These are phyloP conservation scores for Warburgia ugandensis DNA, from an alignment of 164 flowering plant species.

Conservation along the genomic window DNA sequence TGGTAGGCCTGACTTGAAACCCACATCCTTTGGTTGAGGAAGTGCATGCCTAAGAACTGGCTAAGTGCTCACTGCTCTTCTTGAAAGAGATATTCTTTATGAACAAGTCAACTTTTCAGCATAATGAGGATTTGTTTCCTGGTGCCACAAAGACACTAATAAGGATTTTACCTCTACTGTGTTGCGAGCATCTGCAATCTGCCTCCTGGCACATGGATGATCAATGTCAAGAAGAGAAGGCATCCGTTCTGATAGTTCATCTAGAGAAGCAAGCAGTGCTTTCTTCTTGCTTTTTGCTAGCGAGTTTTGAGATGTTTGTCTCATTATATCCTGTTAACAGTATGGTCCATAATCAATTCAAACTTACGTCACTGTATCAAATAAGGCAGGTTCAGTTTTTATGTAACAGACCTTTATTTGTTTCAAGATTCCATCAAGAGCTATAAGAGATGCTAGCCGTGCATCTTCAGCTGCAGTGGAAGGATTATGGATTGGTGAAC, in stretches of 20 bases:
- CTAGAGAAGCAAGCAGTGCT: constrained; percentile 61
- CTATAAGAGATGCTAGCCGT: constrained; percentile 88
- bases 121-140: no score
- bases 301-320: constrained; percentile 55
- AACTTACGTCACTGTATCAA: neutral
- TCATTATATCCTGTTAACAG: constrained; percentile 59
- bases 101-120: no score
- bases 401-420: constrained; percentile 73
- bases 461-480: constrained; percentile 96
- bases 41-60: no score
- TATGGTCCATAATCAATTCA: neutral
- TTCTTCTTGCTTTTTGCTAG: constrained; percentile 69
- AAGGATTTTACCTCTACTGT: constrained; percentile 49
- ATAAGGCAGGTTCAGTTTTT: neutral
- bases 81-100: no score
- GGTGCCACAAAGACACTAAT: no score
- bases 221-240: constrained; percentile 96
- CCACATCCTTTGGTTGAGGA: no score
- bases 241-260: constrained; percentile 76
- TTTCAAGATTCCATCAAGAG: constrained; percentile 87
- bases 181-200: constrained; percentile 74
- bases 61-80: no score
- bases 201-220: constrained; percentile 88
- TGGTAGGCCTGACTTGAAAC: no score
- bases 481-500: constrained; percentile 69